Conservation (phyloP, 257 asterid species). For the Solanum pennellii region DNA sequence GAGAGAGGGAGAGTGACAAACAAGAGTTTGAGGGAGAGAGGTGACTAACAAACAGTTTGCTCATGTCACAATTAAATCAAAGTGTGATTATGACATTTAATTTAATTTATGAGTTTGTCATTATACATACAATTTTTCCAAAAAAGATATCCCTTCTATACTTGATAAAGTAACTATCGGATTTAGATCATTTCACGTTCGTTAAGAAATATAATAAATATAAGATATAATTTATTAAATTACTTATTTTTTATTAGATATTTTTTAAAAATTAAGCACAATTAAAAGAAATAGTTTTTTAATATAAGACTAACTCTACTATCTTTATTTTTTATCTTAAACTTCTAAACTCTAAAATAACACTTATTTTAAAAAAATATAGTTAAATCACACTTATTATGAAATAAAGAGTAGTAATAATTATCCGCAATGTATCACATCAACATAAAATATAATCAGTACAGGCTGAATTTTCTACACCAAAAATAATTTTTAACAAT, state of each 20-base stretch:
- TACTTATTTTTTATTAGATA: not conserved
- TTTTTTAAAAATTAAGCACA: no score
- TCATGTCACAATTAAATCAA: no score
- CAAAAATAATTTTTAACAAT: no score
- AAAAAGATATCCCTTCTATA: no score
- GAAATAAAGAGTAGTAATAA: not conserved
- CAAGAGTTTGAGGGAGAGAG: no score
- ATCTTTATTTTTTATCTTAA: not conserved
- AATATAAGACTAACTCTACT: no score
- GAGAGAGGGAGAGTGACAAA: no score
- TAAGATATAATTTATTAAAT: not conserved
- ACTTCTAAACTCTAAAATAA: not conserved
- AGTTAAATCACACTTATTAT: not conserved
- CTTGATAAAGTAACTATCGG: no score
- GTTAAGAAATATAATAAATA: not conserved
- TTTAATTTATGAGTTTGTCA: no score
- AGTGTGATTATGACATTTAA: no score
- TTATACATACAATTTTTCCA: no score
- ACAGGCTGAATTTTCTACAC: fast-evolving
- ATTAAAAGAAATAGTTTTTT: not conserved
- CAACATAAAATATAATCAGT: not conserved
- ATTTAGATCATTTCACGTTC: not conserved
- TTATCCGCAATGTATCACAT: not conserved
- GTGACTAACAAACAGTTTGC: no score
- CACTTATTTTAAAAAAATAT: not conserved